phyloP scores from a whole-genome alignment of 108 stramenopile species.

The Poteriospumella lacustris region DNA sequence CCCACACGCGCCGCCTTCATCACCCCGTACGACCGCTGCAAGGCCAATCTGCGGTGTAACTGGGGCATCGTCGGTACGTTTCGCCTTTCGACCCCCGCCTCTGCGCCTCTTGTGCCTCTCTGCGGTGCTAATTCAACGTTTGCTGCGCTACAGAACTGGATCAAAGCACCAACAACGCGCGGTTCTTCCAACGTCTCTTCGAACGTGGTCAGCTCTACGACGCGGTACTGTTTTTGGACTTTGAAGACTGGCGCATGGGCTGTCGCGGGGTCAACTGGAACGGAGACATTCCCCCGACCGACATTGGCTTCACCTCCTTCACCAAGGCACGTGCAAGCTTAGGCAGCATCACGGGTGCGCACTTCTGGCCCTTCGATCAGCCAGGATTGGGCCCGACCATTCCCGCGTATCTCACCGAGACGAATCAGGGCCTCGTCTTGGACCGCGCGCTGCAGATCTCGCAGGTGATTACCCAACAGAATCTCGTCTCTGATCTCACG shows the following conservation, averaged over 20 bases:
- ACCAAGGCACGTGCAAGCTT: slow-evolving; percentile 43
- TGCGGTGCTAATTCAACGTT: slow-evolving; percentile 55
- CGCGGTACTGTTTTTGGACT: slow-evolving; percentile 30
- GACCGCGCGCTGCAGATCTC: slow-evolving; percentile 41
- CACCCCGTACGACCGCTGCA: slow-evolving; percentile 63
- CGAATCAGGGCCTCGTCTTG: slow-evolving; percentile 43
- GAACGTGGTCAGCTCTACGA: slow-evolving; percentile 2
- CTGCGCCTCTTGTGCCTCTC: slow-evolving; percentile 53
- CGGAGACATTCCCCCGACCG: slow-evolving; percentile 48
- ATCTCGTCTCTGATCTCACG: slow-evolving; percentile 37
- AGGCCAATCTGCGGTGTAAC: slow-evolving; percentile 66
- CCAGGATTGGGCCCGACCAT: slow-evolving; percentile 33
- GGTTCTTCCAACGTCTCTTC: slow-evolving; percentile 30
- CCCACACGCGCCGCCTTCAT: slow-evolving; percentile 29
- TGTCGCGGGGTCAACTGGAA: slow-evolving; percentile 18
- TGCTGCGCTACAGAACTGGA: slow-evolving; percentile 21
- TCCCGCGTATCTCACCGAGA: slow-evolving; percentile 38
- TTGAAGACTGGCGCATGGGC: slow-evolving; percentile 39
- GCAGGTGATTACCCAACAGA: slow-evolving; percentile 42
- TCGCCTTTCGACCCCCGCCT: slow-evolving; percentile 43
- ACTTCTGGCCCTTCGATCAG: slow-evolving; percentile 34
- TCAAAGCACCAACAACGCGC: slow-evolving; percentile 31
- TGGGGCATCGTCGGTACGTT: slow-evolving; percentile 58
- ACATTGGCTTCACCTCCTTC: slow-evolving; percentile 39
- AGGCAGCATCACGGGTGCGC: slow-evolving; percentile 4